phyloP scores from a whole-genome alignment of 345 rosid species.

The Melastoma malabathricum region DNA sequence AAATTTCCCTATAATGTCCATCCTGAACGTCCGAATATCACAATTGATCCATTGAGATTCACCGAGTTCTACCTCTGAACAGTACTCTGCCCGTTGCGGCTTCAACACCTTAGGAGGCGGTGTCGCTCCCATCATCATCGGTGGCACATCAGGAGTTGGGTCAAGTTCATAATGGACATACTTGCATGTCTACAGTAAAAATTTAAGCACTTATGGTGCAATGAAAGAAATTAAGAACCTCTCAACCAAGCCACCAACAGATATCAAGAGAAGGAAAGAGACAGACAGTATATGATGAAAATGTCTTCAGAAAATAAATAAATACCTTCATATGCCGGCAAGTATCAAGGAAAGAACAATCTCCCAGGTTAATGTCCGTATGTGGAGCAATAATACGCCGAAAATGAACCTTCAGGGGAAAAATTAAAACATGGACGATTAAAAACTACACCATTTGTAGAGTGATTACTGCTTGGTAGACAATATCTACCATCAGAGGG shows the following conservation, averaged over 20 bases:
- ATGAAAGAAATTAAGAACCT: constrained; percentile 4
- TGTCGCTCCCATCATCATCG: constrained; percentile 26
- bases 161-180: constrained; percentile 96
- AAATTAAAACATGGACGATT: background rate
- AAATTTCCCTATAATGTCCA: constrained; percentile 94
- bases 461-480: no score
- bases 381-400: constrained; percentile 90
- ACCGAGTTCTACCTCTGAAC: constrained; percentile 94
- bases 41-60: constrained; percentile 97
- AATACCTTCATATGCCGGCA: constrained; percentile 98
- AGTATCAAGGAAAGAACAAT: constrained; percentile 98
- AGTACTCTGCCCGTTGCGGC: constrained; percentile 87
- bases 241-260: background rate
- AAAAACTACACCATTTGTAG: no score
- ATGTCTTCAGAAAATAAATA: no score
- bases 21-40: constrained; percentile 76
- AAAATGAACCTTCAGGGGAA: constrained; percentile 69
- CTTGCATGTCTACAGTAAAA: constrained; percentile 62
- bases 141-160: constrained; percentile 63
- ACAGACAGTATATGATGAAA: background rate
- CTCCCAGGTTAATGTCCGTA: constrained; percentile 85
- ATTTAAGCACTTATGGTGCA: constrained; percentile 1
- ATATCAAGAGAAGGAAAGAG: background rate
- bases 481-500: background rate
- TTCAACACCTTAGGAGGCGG: constrained; percentile 65